phyloP scores from a whole-genome alignment of 805 yeast genomes.

The Ogataea chonburiensis region DNA sequence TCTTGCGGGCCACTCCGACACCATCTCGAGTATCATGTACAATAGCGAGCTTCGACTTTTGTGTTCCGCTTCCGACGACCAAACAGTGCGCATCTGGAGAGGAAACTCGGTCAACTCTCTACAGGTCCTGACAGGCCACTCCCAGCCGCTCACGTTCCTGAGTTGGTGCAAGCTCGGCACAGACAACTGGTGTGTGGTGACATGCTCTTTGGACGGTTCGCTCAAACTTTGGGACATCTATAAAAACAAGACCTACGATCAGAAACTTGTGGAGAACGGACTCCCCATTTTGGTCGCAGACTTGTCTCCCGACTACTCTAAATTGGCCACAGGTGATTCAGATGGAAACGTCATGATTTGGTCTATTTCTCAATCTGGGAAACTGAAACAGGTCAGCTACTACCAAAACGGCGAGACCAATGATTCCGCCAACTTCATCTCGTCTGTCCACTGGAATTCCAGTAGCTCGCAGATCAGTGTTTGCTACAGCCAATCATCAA shows the following conservation, averaged over 20 bases:
- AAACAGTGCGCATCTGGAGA: constrained; percentile 70
- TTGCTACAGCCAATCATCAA: constrained; percentile 27
- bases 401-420: constrained; percentile 28
- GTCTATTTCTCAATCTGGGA: constrained; percentile 34
- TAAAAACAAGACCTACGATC: constrained; percentile 39
- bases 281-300: constrained; percentile 54
- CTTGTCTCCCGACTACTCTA: constrained; percentile 48
- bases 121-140: constrained; percentile 51
- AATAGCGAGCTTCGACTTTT: constrained; percentile 51
- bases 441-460: constrained; percentile 28
- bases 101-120: constrained; percentile 56
- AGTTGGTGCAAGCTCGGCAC: constrained; percentile 49
- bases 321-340: constrained; percentile 63
- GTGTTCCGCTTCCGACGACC: constrained; percentile 79
- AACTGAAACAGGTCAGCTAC: constrained; percentile 18
- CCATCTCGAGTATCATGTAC: constrained; percentile 56
- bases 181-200: constrained; percentile 36
- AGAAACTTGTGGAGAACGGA: constrained; percentile 43
- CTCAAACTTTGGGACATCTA: constrained; percentile 65
- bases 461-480: constrained; percentile 27
- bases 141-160: constrained; percentile 54
- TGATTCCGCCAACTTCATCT: constrained; percentile 18
- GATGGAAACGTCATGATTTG: constrained; percentile 59
- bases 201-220: constrained; percentile 70
- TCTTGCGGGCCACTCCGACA: constrained; percentile 63